These are phyloP conservation scores for Cryptococcus sp. DNA, from an alignment of 1,284 basidiomycete species.

Conservation along the genomic window DNA sequence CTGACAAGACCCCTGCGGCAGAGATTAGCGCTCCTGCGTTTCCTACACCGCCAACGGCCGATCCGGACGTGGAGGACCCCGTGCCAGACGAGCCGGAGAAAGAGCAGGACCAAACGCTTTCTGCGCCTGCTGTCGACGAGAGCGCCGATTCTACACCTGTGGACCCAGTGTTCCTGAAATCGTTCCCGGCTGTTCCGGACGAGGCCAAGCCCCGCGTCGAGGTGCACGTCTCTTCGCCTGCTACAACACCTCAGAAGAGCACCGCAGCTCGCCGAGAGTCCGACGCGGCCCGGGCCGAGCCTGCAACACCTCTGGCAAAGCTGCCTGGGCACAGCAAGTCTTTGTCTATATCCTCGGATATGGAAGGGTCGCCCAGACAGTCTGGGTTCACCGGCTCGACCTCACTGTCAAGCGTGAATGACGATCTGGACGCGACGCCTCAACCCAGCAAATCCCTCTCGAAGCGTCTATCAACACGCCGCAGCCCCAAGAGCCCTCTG, in stretches of 20 bases:
- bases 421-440: constrained; percentile 17
- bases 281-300: constrained; percentile 3
- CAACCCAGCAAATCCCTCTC: constrained; percentile 11
- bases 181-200: constrained; percentile 49
- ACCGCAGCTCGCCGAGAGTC: neutral
- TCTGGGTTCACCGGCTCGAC: neutral
- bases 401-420: neutral
- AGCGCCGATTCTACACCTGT: constrained; percentile 26
- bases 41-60: constrained; percentile 26
- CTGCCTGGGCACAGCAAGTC: constrained; percentile 19
- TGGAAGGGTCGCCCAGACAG: neutral
- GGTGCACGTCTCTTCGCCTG: constrained; percentile 42
- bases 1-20: constrained; percentile 7
- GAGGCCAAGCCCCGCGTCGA: constrained; percentile 46
- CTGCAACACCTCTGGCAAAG: constrained; percentile 12
- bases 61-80: constrained; percentile 9
- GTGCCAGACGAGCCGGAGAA: neutral
- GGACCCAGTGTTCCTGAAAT: constrained; percentile 28
- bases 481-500: constrained; percentile 40
- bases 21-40: constrained; percentile 23
- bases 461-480: constrained; percentile 24
- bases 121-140: neutral
- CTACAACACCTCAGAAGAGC: constrained; percentile 21
- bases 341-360: constrained; percentile 1
- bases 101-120: neutral